Evolutionary conservation across 148 eudicot species (phyloP), one percentile per base, ranked within the genome.

Genomic region (Fallopia convolvulus): DNA sequence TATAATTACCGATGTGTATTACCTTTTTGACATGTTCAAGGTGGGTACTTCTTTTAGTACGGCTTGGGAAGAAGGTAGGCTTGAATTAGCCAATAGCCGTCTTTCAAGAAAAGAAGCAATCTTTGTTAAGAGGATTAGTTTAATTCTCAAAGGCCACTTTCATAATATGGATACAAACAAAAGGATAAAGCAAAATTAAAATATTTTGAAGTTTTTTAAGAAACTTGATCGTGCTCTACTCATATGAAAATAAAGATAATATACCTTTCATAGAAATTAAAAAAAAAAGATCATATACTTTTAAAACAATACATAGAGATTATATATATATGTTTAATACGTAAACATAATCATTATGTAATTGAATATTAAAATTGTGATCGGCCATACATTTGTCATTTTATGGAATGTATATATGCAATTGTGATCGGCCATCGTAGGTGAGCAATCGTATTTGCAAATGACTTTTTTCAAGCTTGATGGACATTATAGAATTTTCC

Each of bases 1-100:
- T 58, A 8, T 58, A n/a, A 20, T 52, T 63, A 63, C 70, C 36
- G 8, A 66, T 14, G 14, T 36, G 72, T 68, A 36, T 33, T 15
- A 39, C 8, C 20, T 36, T 68, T 6, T 68, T 36, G 46, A 68
- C 36, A 68, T 68, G 72, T 36, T 68, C 15, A 61, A 61, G 72
- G 46, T 68, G 72, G 72, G 72, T 68, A 68, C 72, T 68, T 68
- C 44, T 36, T 68, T 68, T 68, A 68, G 68, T 61, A 61, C 68
- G 68, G 36, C 68, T 61, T 23, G 68, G 32, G 70, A 26, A 26
- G 18, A 65, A 21, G 70, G n/a, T 65, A 12, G 41, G 70, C 70
- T 65, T 65, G 33, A 30, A 15, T 30, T 65, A 65, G 32, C 40
- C 70, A 65, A 65, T 65, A 41, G 41, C 18, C 41, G 70, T 65